Evolutionary conservation across 108 stramenopile genomes (phyloP).

Genomic region (Conticribra guillardii): DNA sequence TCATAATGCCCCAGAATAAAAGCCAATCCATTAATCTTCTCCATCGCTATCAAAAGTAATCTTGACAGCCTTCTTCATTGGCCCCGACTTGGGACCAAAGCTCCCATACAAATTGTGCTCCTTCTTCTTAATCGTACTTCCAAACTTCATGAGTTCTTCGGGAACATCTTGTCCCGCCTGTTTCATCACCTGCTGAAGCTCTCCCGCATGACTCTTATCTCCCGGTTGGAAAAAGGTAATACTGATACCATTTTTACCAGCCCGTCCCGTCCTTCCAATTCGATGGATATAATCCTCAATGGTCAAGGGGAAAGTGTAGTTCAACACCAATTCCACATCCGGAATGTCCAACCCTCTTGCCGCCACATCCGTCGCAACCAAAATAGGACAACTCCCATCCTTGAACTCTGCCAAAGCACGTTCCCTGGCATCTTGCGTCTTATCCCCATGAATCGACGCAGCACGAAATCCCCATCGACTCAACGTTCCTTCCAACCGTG

Average conservation of each 20-base stretch:
- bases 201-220: conserved; percentile 96
- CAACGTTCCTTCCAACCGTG: conserved; percentile 84
- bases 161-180: conserved; percentile 95
- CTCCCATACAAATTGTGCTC: conserved; percentile 98
- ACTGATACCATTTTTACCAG: conserved; percentile 96
- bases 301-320: conserved; percentile 97
- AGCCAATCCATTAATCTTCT: conserved; percentile 2
- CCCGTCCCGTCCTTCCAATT: conserved; percentile 97
- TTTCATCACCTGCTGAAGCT: conserved; percentile 95
- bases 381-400: conserved; percentile 80
- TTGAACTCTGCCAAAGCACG: conserved; percentile 93
- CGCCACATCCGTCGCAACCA: conserved; percentile 98
- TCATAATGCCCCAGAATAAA: too few relatives aligned
- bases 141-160: conserved; percentile 92
- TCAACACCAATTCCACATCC: conserved; percentile 96
- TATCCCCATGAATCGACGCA: conserved; percentile 97
- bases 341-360: conserved; percentile 98
- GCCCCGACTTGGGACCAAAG: conserved; percentile 86
- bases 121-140: conserved; percentile 99
- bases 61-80: conserved; percentile 89
- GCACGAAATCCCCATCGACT: conserved; percentile 68
- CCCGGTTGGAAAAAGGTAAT: conserved; percentile 96
- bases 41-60: conserved; percentile 76
- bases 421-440: conserved; percentile 90
- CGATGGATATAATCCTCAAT: conserved; percentile 97